These are phyloP conservation scores for Pseudozyma sp. DNA, from an alignment of 1,284 basidiomycete species.

Conservation along the genomic window DNA sequence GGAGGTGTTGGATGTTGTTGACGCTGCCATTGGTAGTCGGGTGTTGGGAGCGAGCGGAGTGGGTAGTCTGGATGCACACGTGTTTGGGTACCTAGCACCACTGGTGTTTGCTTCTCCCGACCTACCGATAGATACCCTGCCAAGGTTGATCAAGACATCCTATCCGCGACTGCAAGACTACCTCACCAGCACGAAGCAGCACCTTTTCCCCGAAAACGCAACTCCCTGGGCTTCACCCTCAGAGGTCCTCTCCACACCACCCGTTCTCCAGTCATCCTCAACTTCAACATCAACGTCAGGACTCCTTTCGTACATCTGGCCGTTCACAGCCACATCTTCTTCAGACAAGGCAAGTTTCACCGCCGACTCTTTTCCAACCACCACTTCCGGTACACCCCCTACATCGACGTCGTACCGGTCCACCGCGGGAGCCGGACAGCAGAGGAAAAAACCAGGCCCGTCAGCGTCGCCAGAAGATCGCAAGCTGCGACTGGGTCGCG, in stretches of 20 bases:
- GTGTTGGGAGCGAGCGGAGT: constrained; percentile 6
- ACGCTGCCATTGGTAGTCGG: constrained; percentile 11
- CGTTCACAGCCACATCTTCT: constrained; percentile 2
- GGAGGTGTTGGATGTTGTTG: constrained; percentile 34
- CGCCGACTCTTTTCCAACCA: background rate
- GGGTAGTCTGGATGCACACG: constrained; percentile 43
- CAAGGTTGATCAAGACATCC: constrained; percentile 21
- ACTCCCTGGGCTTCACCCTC: constrained; percentile 12
- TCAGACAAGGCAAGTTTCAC: constrained; percentile 42
- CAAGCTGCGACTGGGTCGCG: constrained; percentile 44
- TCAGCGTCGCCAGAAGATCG: constrained; percentile 22
- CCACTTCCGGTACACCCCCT: background rate
- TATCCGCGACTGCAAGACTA: constrained; percentile 37
- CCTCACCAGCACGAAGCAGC: constrained; percentile 15
- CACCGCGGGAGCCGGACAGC: background rate
- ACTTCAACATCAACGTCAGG: background rate
- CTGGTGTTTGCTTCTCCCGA: constrained; percentile 24
- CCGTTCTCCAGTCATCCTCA: background rate
- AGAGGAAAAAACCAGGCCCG: background rate
- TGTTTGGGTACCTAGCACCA: constrained; percentile 55
- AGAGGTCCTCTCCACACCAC: constrained; percentile 10
- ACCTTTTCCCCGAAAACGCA: constrained; percentile 25
- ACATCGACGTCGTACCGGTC: background rate
- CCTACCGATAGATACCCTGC: constrained; percentile 37
- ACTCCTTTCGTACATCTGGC: constrained; percentile 30